phyloP scores from a whole-genome alignment of 2,329 filamentous ascomycete species.

The Aurifilum marmelostoma region DNA sequence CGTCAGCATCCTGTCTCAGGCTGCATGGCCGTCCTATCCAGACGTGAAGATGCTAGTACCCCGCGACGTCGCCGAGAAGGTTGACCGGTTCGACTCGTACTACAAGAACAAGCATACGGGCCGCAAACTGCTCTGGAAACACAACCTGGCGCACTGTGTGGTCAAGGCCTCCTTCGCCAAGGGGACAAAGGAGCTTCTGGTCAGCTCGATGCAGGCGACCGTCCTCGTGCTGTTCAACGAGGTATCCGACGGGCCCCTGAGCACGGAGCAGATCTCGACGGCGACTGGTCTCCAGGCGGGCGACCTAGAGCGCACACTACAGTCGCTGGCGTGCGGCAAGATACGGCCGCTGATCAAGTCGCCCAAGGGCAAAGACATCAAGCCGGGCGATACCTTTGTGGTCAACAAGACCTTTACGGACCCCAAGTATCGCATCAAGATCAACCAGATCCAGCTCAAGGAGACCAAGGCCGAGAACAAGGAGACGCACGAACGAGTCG shows the following conservation, averaged over 20 bases:
- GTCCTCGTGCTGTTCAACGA: conserved; percentile 90
- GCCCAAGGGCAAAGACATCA: conserved; percentile 82
- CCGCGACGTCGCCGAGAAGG: conserved; percentile 71
- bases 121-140: conserved; percentile 86
- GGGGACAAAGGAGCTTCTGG: conserved; percentile 83
- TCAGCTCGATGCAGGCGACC: conserved; percentile 90
- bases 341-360: conserved; percentile 81
- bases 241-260: conserved; percentile 64
- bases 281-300: conserved; percentile 74
- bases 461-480: conserved; percentile 96
- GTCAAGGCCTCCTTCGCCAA: conserved; percentile 79
- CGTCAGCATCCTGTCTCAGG: conserved; percentile 87
- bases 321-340: conserved; percentile 92
- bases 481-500: conserved; percentile 87
- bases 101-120: conserved; percentile 92
- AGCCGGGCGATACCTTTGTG: conserved; percentile 77
- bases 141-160: conserved; percentile 87
- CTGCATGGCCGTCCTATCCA: conserved; percentile 91
- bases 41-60: conserved; percentile 73
- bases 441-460: conserved; percentile 97
- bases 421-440: conserved; percentile 89
- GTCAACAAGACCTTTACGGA: conserved; percentile 80
- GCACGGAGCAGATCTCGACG: conserved; percentile 74
- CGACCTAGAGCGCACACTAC: conserved; percentile 87
- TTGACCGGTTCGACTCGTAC: conserved; percentile 79